phyloP scores from a whole-genome alignment of 2,329 filamentous ascomycete species.

The Cytospora leucostoma region DNA sequence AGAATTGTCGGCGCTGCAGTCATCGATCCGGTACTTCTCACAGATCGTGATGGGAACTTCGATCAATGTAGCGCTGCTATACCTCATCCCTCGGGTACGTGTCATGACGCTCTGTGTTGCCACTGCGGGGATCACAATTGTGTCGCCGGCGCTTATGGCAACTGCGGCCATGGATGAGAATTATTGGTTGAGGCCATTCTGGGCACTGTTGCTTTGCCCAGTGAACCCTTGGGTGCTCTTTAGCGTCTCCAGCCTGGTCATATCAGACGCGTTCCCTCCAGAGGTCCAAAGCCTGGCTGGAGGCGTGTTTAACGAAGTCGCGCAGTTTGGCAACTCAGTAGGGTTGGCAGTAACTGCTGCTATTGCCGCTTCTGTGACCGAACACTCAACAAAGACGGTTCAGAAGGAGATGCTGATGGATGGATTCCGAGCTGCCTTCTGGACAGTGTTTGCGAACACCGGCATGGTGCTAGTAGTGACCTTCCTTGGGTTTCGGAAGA shows the following conservation, averaged over 20 bases:
- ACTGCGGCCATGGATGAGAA: conserved; percentile 47
- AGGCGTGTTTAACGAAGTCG: conserved; percentile 60
- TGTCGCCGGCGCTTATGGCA: conserved; percentile 57
- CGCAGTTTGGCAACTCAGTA: conserved; percentile 57
- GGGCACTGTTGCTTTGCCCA: conserved; percentile 47
- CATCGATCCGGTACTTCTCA: conserved; percentile 51
- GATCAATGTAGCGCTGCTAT: conserved; percentile 37
- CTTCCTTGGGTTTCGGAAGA: conserved; percentile 45
- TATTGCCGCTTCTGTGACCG: conserved; percentile 48
- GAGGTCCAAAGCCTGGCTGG: conserved; percentile 60
- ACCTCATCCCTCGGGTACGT: conserved; percentile 42
- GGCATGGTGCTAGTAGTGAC: conserved; percentile 42
- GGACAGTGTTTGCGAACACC: conserved; percentile 52
- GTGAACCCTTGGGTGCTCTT: conserved; percentile 54
- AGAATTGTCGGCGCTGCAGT: conserved; percentile 45
- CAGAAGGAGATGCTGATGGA: conserved; percentile 44
- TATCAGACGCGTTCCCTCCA: conserved; percentile 55
- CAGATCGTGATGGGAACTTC: conserved; percentile 32
- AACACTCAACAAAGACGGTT: conserved; percentile 36
- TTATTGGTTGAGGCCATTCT: conserved; percentile 53
- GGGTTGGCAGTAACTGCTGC: conserved; percentile 54
- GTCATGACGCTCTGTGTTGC: conserved; percentile 43
- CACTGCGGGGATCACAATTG: conserved; percentile 46
- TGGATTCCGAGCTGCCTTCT: conserved; percentile 55
- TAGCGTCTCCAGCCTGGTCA: conserved; percentile 56